phyloP scores from a whole-genome alignment of 495 filamentous ascomycete species.

The Entonaema liquescens region DNA sequence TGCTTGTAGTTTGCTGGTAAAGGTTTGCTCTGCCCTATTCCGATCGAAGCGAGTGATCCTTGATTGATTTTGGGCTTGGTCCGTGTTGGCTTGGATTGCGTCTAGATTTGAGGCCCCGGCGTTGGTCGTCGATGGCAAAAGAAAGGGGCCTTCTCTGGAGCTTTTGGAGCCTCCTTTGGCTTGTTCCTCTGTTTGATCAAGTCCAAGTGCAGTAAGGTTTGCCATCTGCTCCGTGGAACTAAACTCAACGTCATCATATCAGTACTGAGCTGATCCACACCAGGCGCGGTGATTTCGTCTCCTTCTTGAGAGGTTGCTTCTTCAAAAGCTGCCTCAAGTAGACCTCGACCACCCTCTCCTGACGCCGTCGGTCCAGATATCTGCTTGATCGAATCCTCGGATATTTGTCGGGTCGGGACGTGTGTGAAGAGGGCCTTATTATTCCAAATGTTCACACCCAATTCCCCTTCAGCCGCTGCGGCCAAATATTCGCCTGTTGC shows the following conservation, averaged over 20 bases:
- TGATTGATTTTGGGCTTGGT: conserved; percentile 40
- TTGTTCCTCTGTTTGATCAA: conserved; percentile 92
- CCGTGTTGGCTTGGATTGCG: conserved; percentile 24
- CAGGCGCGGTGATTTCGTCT: conserved; percentile 57
- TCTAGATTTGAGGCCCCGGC: conserved; percentile 43
- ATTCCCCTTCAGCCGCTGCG: conserved; percentile 79
- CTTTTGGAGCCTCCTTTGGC: conserved; percentile 88
- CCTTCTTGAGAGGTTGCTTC: conserved; percentile 54
- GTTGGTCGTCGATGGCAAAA: conserved; percentile 79
- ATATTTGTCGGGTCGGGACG: conserved; percentile 81
- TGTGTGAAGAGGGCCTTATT: conserved; percentile 91
- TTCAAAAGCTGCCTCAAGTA: conserved; percentile 74
- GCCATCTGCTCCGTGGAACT: conserved; percentile 90
- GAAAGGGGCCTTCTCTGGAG: conserved; percentile 94
- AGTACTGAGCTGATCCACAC: conserved; percentile 76
- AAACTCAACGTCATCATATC: conserved; percentile 88
- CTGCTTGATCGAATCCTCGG: conserved; percentile 72
- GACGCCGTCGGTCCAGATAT: conserved; percentile 74
- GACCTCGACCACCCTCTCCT: conserved; percentile 78
- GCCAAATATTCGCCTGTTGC: conserved; percentile 91
- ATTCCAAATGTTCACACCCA: conserved; percentile 95
- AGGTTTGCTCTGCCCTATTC: conserved; percentile 57
- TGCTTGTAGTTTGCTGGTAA: conserved; percentile 66
- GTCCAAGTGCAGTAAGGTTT: conserved; percentile 89
- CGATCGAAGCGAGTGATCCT: conserved; percentile 53